Evolutionary conservation across 441 rosid species (phyloP), one percentile per base, ranked within the genome.

Genomic region (Croton setiger): DNA sequence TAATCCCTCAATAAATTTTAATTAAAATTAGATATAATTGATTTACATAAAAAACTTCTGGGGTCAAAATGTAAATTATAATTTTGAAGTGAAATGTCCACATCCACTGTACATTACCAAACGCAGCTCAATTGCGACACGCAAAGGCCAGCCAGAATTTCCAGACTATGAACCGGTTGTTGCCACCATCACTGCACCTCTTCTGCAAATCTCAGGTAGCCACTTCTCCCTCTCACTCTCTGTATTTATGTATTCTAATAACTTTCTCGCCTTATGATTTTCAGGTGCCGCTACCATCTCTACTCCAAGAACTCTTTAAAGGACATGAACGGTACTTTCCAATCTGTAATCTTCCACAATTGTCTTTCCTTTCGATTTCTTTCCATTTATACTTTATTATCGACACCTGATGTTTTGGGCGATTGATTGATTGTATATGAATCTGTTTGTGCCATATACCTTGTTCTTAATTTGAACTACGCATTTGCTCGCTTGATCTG

Each of bases 291-390:
- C 17, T 79, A 20, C 45, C 70, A 56, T 83, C 86, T 35, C 69
- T 78, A 57, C 66, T 74, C 67, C 75, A 37, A 27, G 65, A 48
- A 48, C 72, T 75, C 47, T 67, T 65, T 20, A 68, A 76, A 65
- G 57, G 49, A 73, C 78, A 85, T 82, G 85, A 80, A 82, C 71
- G 97, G 97, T 91, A 82, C 54, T 69, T 67, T 10, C 11, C 75
- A 5, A 6, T 31, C 20, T 3, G 15, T 31, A 43, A 15, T 70
- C 0, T 63, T 37, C 55, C 11, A 3, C 13, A 51, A 47, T 45
- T 44, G 33, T 4, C 35, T 54, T 52, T 51, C 41, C 3, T 18
- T 69, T 27, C 56, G 6, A 18, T 52, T 52, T 52, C 4, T 52
- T 7, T 20, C 3, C 1, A 1, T 10, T 18, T 52, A 52, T 6